Percentiles rank a stretch among this genome's conserved stretches.
Conservation (phyloP, 2,329 filamentous ascomycete genomes). For the Aspergillus japonicus region DNA sequence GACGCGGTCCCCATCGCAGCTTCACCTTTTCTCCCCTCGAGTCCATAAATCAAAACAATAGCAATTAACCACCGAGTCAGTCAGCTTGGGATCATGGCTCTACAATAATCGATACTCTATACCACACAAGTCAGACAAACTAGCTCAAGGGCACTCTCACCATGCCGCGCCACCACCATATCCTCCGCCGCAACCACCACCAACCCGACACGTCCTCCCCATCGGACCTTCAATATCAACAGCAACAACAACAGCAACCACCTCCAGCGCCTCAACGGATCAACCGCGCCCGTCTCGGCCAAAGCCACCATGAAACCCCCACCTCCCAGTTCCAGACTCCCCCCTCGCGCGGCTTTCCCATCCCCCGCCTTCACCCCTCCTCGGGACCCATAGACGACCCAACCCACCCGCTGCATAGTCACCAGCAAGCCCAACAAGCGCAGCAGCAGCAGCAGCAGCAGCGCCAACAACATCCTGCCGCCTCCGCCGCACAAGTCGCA, state of each 20-base stretch:
- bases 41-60: not conserved
- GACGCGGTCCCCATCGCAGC: not conserved
- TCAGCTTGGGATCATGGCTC: not conserved
- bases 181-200: slow-evolving; percentile 5
- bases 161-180: slow-evolving; percentile 25
- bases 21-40: not conserved
- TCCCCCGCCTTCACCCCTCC: slow-evolving; percentile 28
- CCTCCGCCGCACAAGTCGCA: slow-evolving; percentile 23
- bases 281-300: slow-evolving; percentile 13
- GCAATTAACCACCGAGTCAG: not conserved
- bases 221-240: not conserved
- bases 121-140: no score
- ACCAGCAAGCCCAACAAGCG: not conserved
- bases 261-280: slow-evolving; percentile 13
- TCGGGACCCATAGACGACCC: slow-evolving; percentile 26
- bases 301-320: slow-evolving; percentile 5
- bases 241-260: slow-evolving; percentile 1
- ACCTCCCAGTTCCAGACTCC: slow-evolving; percentile 34
- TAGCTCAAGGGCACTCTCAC: not conserved
- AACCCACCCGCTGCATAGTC: slow-evolving; percentile 21
- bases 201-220: slow-evolving; percentile 5
- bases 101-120: not conserved
- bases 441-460: not conserved
- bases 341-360: slow-evolving; percentile 29
- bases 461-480: not conserved